These are phyloP conservation scores for Glycine tomentella DNA, from an alignment of 306 rosid species.

Conservation along the genomic window DNA sequence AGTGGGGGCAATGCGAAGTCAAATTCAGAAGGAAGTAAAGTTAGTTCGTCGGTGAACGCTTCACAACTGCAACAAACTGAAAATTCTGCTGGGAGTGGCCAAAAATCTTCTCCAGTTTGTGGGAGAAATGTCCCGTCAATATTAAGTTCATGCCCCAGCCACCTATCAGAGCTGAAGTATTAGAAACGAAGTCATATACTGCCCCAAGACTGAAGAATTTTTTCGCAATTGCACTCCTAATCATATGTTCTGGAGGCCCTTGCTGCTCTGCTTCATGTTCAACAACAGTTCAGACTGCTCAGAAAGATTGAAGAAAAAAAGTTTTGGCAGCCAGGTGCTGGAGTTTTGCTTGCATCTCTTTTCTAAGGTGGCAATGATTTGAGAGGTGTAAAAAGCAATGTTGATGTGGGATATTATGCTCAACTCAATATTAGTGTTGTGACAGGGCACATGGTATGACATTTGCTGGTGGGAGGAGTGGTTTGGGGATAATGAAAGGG, in stretches of 20 bases:
- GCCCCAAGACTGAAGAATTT: neutral
- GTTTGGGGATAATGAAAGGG: conserved; percentile 15
- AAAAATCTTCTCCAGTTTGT: conserved; percentile 55
- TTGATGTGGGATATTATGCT: too few species aligned
- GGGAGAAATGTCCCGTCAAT: conserved; percentile 62
- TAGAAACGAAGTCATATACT: conserved; percentile 29
- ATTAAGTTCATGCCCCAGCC: conserved; percentile 53
- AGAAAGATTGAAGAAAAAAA: neutral
- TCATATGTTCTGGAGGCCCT: neutral
- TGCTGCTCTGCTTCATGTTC: conserved; percentile 40
- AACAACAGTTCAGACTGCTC: neutral
- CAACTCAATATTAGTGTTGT: neutral
- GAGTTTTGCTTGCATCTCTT: conserved; percentile 26
- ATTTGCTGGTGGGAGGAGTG: neutral
- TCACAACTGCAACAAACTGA: conserved; percentile 46
- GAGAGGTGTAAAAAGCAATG: neutral
- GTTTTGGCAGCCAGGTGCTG: conserved; percentile 15
- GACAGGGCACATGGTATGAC: too few species aligned
- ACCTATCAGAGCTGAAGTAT: conserved; percentile 58
- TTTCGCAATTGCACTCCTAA: neutral
- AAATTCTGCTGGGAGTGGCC: conserved; percentile 48
- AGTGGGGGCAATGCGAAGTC: conserved; percentile 30
- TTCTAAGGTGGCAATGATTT: conserved; percentile 18
- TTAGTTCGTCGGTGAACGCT: conserved; percentile 44
- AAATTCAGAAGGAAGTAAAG: conserved; percentile 42